Percentiles rank a stretch among this genome's conserved stretches.
Evolutionary conservation across 2,329 filamentous ascomycete species (phyloP).

Genomic region (Rhinocladiella similis): DNA sequence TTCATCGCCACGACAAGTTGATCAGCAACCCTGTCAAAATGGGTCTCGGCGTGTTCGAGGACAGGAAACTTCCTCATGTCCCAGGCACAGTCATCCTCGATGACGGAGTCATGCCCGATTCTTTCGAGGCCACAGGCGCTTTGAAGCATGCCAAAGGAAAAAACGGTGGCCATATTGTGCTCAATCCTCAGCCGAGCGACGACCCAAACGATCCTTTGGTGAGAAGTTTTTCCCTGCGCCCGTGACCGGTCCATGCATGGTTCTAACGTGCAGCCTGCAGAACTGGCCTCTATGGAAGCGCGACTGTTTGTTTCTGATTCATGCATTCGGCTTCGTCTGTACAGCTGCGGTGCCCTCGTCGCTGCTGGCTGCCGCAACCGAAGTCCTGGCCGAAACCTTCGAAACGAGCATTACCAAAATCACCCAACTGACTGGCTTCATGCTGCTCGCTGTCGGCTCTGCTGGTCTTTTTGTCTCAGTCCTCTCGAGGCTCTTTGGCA

Average conservation of each 20-base stretch:
- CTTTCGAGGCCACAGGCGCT: conserved; percentile 1
- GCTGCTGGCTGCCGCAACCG: conserved; percentile 12
- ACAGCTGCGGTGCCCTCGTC: conserved; percentile 3
- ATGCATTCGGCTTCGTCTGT: not conserved
- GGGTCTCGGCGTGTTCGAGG: not conserved
- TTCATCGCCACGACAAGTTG: too few relatives aligned
- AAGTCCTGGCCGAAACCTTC: conserved; percentile 5
- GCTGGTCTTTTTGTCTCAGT: conserved; percentile 30
- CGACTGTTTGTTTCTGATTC: conserved; percentile 7
- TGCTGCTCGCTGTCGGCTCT: conserved; percentile 14
- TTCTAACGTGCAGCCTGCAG: too few relatives aligned
- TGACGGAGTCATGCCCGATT: conserved; percentile 4
- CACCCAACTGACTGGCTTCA: conserved; percentile 15
- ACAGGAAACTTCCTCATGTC: conserved; percentile 8
- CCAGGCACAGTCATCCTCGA: conserved; percentile 17
- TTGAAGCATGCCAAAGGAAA: conserved; percentile 21
- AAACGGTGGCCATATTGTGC: conserved; percentile 20
- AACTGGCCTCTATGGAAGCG: conserved; percentile 14
- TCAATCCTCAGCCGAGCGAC: conserved; percentile 24
- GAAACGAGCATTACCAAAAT: conserved; percentile 15
- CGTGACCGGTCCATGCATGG: not conserved
- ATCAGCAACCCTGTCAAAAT: too few relatives aligned
- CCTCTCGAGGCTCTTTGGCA: conserved; percentile 46
- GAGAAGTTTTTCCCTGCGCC: not conserved
- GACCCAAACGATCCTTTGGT: conserved; percentile 15